phyloP scores from a whole-genome alignment of 23 red algal species.

The Cyanidioschyzon merolae region DNA sequence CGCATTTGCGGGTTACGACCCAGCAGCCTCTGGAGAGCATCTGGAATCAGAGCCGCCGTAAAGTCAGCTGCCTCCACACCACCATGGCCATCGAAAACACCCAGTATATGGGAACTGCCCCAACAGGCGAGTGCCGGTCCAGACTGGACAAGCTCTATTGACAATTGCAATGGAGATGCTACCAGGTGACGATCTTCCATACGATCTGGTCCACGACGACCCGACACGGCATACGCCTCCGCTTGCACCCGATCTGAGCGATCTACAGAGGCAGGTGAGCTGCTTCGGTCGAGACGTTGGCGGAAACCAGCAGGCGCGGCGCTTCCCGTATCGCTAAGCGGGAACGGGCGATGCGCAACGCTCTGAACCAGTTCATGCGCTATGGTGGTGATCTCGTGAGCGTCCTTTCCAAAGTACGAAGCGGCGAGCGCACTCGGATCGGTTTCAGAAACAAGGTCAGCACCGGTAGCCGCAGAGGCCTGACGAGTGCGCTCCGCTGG shows the following conservation, averaged over 20 bases:
- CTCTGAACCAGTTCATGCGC: background rate
- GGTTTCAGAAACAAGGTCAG: background rate
- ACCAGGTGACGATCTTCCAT: conserved; percentile 92
- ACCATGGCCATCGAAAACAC: conserved; percentile 89
- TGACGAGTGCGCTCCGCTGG: no score
- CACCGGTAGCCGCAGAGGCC: background rate
- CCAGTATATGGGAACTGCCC: conserved; percentile 47
- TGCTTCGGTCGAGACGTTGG: background rate
- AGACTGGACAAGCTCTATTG: background rate
- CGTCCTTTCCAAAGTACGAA: background rate
- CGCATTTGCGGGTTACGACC: background rate
- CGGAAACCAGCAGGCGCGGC: background rate
- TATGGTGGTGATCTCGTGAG: background rate
- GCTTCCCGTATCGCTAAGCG: background rate
- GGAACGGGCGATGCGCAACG: background rate
- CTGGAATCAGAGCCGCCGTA: conserved; percentile 33
- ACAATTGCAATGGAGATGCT: background rate
- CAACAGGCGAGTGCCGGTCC: background rate
- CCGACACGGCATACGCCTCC: conserved; percentile 45
- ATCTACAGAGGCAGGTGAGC: background rate
- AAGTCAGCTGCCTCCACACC: conserved; percentile 57
- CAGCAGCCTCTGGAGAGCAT: conserved; percentile 42
- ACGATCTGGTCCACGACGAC: conserved; percentile 64
- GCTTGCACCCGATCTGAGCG: conserved; percentile 21
- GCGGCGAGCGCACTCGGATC: background rate